Evolutionary conservation across 2,329 filamentous ascomycete species (phyloP), one percentile per base, ranked within the genome.

Genomic region (Alternaria gaisen): DNA sequence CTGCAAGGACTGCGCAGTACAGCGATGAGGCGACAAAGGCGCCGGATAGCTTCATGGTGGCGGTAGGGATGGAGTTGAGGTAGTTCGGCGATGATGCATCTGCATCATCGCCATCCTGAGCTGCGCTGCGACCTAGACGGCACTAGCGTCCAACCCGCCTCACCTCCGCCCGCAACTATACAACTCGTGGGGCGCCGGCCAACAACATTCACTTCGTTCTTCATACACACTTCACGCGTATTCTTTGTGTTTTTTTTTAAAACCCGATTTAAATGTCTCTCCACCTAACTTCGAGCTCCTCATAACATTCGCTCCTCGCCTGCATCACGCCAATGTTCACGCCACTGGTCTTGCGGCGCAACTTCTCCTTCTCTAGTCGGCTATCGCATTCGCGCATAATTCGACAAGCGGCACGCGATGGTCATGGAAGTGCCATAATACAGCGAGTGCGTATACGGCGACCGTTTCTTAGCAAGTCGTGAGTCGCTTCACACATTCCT

Each of bases 41-140:
- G 62, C 76, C 72, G 58, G 77, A 79, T 53, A 80, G 74, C 79
- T 80, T 83, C 81, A 83, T 84, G 63, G 73, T 80, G 75, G 73
- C 60, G 58, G 68, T 62, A 68, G 66, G 69, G 68, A 65, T 57
- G 50, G 66, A 34, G 64, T 56, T 66, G 69, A 51, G 26, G 40
- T 26, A 24, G 53, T 40, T 61, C 63, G 38, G 65, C 61, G 59
- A 64, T 65, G 70, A 71, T 71, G 66, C 61, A 60, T 60, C 54
- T 57, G 46, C 46, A 50, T 50, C 46, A 50, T 50, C 46, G 46
- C 46, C 46, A 38, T 50, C 46, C 46, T 50, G 46, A 50, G 46
- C 46, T 50, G 46, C 30, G 58, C 68, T 63, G 61, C 63, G 53
- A 59, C 61, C 53, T 26, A 55, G 42, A 50, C 8, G 46, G 46